Evolutionary conservation across 208 protist genomes (phyloP).

Genomic region (Trypanosoma cruzi): DNA sequence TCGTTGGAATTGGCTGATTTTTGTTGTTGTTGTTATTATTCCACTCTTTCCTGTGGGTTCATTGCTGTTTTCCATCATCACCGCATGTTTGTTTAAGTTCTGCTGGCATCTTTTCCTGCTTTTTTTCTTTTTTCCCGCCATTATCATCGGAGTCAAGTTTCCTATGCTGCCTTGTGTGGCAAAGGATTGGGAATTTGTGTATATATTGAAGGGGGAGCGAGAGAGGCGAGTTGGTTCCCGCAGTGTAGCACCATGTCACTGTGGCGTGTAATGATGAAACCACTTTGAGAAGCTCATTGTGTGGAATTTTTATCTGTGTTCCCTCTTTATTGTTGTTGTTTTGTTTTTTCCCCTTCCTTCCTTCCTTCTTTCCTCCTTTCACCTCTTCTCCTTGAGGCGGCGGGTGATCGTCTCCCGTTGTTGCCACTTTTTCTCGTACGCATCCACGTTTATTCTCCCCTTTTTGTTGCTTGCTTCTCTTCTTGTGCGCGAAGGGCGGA

Average conservation of each 20-base stretch:
- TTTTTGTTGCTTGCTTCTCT: not conserved
- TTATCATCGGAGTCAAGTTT: not conserved
- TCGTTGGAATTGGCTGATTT: not conserved
- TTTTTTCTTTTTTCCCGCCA: not conserved
- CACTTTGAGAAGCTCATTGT: not conserved
- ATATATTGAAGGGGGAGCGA: not conserved
- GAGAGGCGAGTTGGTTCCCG: not conserved
- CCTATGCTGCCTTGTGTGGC: not conserved
- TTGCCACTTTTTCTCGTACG: not conserved
- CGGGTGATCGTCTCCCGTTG: not conserved
- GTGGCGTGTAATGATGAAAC: not conserved
- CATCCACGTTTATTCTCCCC: not conserved
- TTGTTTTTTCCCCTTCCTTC: not conserved
- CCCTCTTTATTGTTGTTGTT: too few species aligned
- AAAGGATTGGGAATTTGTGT: not conserved
- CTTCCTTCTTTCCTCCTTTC: conserved; percentile 6
- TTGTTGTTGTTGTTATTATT: not conserved
- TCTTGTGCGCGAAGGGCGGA: not conserved
- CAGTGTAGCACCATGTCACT: not conserved
- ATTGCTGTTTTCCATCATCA: too few species aligned
- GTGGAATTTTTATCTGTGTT: conserved; percentile 9
- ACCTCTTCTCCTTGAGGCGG: not conserved
- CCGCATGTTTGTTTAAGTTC: not conserved
- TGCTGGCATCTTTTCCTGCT: not conserved
- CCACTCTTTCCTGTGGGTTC: not conserved